phyloP scores from a whole-genome alignment of 768 basidiomycete species.

The Pisolithus sp. region DNA sequence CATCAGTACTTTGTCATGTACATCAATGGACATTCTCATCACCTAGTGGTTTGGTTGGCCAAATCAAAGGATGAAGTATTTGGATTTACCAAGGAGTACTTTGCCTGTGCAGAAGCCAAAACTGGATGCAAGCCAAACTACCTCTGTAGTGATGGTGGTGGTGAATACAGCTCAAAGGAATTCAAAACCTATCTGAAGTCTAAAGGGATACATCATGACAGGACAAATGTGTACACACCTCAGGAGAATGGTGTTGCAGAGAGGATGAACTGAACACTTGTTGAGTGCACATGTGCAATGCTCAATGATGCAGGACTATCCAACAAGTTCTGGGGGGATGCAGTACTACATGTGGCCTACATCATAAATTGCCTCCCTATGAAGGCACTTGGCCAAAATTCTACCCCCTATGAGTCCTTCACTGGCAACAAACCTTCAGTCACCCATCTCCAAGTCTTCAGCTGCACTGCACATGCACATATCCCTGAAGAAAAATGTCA shows the following conservation, averaged over 20 bases:
- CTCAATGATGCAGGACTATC: slow-evolving; percentile 8
- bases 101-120: slow-evolving; percentile 4
- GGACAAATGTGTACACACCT: slow-evolving; percentile 18
- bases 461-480: slow-evolving; percentile 22
- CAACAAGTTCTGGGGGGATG: slow-evolving; percentile 2
- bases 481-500: slow-evolving; percentile 13
- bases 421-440: slow-evolving; percentile 16
- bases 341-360: not conserved
- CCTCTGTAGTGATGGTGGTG: slow-evolving; percentile 18
- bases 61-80: too few species aligned
- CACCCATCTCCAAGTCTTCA: slow-evolving; percentile 12
- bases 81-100: too few species aligned
- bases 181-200: slow-evolving; percentile 3
- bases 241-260: slow-evolving; percentile 43
- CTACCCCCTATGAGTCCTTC: slow-evolving; percentile 20
- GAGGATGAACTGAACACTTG: slow-evolving; percentile 29
- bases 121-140: slow-evolving; percentile 12
- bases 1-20: too few species aligned
- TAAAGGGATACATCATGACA: slow-evolving; percentile 14
- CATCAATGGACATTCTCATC: too few species aligned
- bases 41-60: slow-evolving; percentile 7
- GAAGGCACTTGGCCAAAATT: slow-evolving; percentile 2
- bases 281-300: slow-evolving; percentile 26
- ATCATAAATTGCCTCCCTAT: not conserved
- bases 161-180: slow-evolving; percentile 11